Evolutionary conservation across 495 filamentous ascomycete species (phyloP), one percentile per base, ranked within the genome.

Genomic region (Beverwykella pulmonaria): DNA sequence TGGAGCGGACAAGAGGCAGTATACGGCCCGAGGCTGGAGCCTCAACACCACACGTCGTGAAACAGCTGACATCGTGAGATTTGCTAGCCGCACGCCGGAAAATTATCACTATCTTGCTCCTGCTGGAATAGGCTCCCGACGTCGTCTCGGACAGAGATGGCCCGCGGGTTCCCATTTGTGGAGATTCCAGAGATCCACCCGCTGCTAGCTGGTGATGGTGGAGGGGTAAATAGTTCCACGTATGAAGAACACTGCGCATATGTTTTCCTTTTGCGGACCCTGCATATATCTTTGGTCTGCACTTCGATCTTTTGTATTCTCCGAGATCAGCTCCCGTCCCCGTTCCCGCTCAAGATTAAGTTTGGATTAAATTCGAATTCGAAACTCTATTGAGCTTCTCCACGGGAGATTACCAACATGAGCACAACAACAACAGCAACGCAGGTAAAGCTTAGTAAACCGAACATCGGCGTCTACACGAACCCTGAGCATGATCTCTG

Each of bases 391-490:
- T 53, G 20, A 53, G 19, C 26, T 20, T 15, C 4, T 8, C 17
- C 5, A 12, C 4, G 49, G n/a, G 27, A 55, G 22, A 29, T 30
- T 2, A 39, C 30, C 25, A 44, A 52, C 14, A 72, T 72, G 69
- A 65, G 65, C 19, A 62, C 64, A 8, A 65, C 69, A 20, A 62
- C 64, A 4, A 68, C 69, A 22, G 60, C 39, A 19, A 74, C 68
- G 15, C 53, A 71, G 19, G 68, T 71, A 15, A 62, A 71, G 44
- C 65, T 71, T 20, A 60, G 66, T 4, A 96, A 95, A 82, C 75
- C 90, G 61, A 98, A 97, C 79, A 93, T 98, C 71, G 93, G 91
- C 70, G 92, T 97, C 55, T 98, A 89, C 82, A 98, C 93, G 53
- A 95, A 97, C 78, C 92, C 93, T 29, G 82, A 85, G 27, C 93